Evolutionary conservation across 2,329 filamentous ascomycete species (phyloP).

Genomic region (Chaetomium sp.): DNA sequence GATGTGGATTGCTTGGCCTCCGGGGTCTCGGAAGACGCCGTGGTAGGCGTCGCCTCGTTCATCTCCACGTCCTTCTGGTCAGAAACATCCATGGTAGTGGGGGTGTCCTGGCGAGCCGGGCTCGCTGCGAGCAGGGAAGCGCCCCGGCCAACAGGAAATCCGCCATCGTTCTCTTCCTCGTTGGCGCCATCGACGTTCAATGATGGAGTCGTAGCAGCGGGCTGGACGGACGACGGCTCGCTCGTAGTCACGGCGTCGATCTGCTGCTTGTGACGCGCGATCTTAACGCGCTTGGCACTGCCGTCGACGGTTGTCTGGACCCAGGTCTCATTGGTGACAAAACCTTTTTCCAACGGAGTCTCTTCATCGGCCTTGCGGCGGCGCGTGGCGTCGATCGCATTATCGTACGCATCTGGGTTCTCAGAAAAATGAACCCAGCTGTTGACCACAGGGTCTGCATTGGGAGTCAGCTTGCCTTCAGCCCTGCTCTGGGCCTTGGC

Average conservation of each 20-base stretch:
- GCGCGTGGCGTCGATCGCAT: conserved; percentile 23
- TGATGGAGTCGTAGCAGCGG: neutral
- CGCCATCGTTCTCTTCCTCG: neutral
- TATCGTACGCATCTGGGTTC: conserved; percentile 17
- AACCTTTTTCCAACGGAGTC: conserved; percentile 18
- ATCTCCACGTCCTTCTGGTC: neutral
- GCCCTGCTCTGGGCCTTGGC: conserved; percentile 20
- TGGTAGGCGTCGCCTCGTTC: neutral
- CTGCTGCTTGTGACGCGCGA: conserved; percentile 24
- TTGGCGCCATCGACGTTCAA: neutral
- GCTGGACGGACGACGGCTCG: neutral
- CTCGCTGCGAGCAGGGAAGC: too few relatives aligned
- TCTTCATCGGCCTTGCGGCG: conserved; percentile 27
- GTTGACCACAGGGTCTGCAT: neutral
- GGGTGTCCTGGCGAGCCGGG: neutral
- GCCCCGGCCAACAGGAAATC: too few relatives aligned
- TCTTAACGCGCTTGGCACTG: conserved; percentile 37
- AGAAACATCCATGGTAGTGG: neutral
- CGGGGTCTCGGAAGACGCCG: too few relatives aligned
- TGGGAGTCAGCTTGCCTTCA: conserved; percentile 6
- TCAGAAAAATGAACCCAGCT: conserved; percentile 20
- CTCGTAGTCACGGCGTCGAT: conserved; percentile 7
- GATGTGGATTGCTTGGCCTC: neutral
- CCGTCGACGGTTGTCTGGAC: conserved; percentile 33
- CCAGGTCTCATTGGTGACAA: conserved; percentile 35